Base-by-base conservation (phyloP, 192 early-diverging fungal genomes). In the Pilaira anomala region DNA sequence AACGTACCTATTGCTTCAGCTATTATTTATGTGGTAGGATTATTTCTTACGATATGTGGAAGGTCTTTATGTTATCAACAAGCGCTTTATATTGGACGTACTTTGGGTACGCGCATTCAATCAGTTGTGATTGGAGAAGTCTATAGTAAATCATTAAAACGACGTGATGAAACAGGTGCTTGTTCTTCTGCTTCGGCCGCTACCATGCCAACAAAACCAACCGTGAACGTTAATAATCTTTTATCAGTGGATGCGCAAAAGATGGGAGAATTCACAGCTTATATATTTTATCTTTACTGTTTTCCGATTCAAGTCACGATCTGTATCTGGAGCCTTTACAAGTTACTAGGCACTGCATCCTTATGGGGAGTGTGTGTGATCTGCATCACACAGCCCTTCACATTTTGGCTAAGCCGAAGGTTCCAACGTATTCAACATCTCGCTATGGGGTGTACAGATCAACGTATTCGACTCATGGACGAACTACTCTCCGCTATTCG, bases 401-500 rank as follows among this genome's bases (percentile, higher is more conserved):
- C 77, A 42, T 73, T 68, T 67, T 59, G 80, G 49, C 65, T 84
- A 22, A 72, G 78, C 48, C 69, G 73, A 53, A 67, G 68, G 33
- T 84, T 76, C 77, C 72, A 87, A 59, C 39, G 57, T n/a, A 51
- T 29, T 3, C 64, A 79, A 41, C 87, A 73, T 64, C 55, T 77
- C 3, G 76, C 85, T 42, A 79, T 84, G 80, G 57, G 54, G 2
- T 72, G 75, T 22, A 84, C 79, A 42, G 94, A 97, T 72, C 85
- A 89, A 65, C 85, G 94, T 21, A 78, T 97, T 57, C 83, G 85
- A 11, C 78, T 86, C 61, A 83, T 92, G 48, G 94, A 93, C 41
- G 94, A 98, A 70, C 75, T 92, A 57, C 76, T 95, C 49, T 81
- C 87, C 65, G 94, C 92, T 22, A 96, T 98, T 42, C 85, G 93